Base-by-base conservation (phyloP, 768 basidiomycete genomes). In the Lactarius sp. region DNA sequence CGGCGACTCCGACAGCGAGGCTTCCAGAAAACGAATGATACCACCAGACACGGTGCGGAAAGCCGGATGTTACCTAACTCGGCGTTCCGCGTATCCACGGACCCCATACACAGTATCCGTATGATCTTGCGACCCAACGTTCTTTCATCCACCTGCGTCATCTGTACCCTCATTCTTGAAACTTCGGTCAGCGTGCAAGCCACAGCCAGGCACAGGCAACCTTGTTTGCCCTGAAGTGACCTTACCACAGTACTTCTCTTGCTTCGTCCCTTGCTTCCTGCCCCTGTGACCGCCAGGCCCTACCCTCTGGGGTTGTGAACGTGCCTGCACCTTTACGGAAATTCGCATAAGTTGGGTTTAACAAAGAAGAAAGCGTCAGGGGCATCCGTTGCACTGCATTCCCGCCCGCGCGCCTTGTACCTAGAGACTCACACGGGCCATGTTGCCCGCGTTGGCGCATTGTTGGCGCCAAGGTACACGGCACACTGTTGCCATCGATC, bases 121-220 rank as follows among this genome's bases (percentile, higher is more conserved):
- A 36, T 57, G 62, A 18, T 37, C 51, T 41, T 27, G 22, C 34
- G 20, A 49, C 20, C 22, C 22, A 18, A 31, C 27, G 6, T 42
- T 12, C 42, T 46, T 13, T 16, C 18, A n/a, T 14, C 20, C 27
- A 42, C 7, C 39, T 51, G 61, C 62, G 62, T 63, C 62, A 63
- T 53, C 36, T 37, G 44, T 47, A 34, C 62, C 62, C 61, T 46
- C 52, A 63, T 39, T 63, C 22, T 12, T 31, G 7, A 41, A 44
- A 27, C 61, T 36, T 62, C 50, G 10, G 6, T 42, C 34, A 9
- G 55, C 20, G 42, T 46, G 27, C 12, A n/a, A 49, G 14, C 51
- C 46, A 64, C n/a, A 49, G 14, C 42, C 46, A 64, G 62, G 62
- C 56, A 63, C 62, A 52, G 9, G 10, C 44, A 63, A 63, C 42